phyloP scores from a whole-genome alignment of 2,329 filamentous ascomycete genomes.

The Aspergillus neoniger region DNA sequence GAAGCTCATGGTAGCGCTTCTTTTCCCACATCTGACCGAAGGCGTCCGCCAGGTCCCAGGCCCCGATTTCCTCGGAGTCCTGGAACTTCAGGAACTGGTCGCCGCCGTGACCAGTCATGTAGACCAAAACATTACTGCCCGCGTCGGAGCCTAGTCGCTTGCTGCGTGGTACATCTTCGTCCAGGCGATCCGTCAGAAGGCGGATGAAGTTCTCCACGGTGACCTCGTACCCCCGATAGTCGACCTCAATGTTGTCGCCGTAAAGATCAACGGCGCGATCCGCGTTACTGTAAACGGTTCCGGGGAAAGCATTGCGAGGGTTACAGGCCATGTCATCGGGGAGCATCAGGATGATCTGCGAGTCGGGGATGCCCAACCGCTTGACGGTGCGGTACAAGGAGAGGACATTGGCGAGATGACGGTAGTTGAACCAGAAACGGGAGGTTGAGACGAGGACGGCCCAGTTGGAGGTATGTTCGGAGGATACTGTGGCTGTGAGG shows the following conservation, averaged over 20 bases:
- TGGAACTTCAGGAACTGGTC: slow-evolving; percentile 99
- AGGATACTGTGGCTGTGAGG: slow-evolving; percentile 19
- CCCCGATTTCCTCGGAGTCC: slow-evolving; percentile 95
- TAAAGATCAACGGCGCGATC: slow-evolving; percentile 94
- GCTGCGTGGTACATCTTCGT: slow-evolving; percentile 90
- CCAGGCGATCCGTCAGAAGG: slow-evolving; percentile 88
- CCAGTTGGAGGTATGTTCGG: slow-evolving; percentile 92
- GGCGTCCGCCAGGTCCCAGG: slow-evolving; percentile 92
- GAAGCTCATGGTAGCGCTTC: slow-evolving; percentile 95
- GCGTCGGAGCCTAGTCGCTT: slow-evolving; percentile 94
- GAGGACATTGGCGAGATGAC: slow-evolving; percentile 94
- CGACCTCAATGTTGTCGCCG: slow-evolving; percentile 98
- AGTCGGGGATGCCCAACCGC: slow-evolving; percentile 94
- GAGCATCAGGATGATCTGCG: slow-evolving; percentile 99
- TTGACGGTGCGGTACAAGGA: slow-evolving; percentile 98
- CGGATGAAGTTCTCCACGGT: slow-evolving; percentile 99
- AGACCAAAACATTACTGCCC: slow-evolving; percentile 93
- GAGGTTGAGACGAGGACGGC: slow-evolving; percentile 98
- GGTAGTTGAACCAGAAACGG: slow-evolving; percentile 99
- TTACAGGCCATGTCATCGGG: slow-evolving; percentile 99
- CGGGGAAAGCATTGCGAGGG: slow-evolving; percentile 94
- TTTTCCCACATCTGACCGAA: slow-evolving; percentile 99
- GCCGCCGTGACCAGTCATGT: slow-evolving; percentile 98
- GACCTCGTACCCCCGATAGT: slow-evolving; percentile 97
- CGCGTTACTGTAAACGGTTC: slow-evolving; percentile 97